phyloP scores from a whole-genome alignment of 148 eudicot genomes.

The Heliosperma pusillum region DNA sequence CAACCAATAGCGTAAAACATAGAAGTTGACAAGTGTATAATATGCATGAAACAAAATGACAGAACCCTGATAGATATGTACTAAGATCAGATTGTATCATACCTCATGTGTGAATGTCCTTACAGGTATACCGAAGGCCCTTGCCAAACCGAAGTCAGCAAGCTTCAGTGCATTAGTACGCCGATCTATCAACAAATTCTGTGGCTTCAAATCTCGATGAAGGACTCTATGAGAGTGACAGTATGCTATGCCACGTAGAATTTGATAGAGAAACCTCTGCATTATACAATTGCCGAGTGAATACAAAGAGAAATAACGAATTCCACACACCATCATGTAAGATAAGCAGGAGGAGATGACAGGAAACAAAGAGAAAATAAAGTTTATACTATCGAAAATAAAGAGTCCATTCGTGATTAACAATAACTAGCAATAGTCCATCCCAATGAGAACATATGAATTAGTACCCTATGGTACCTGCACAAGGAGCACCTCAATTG shows the following conservation, averaged over 20 bases:
- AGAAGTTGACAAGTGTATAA: not conserved
- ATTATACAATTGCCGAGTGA: conserved; percentile 13
- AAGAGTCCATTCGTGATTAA: not conserved
- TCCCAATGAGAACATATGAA: not conserved
- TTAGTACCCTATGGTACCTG: not conserved
- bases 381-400: too few relatives aligned
- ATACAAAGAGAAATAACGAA: conserved; percentile 6
- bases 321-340: not conserved
- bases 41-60: not conserved
- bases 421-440: not conserved
- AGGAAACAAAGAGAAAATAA: not conserved
- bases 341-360: not conserved
- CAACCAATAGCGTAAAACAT: not conserved
- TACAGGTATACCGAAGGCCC: conserved; percentile 92
- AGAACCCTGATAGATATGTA: not conserved
- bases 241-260: conserved; percentile 92
- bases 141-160: conserved; percentile 96
- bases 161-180: conserved; percentile 85
- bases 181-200: conserved; percentile 87
- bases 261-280: conserved; percentile 87
- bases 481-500: not conserved
- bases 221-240: conserved; percentile 98
- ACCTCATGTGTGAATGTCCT: conserved; percentile 90
- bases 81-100: conserved; percentile 8
- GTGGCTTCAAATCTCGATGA: conserved; percentile 94